Conservation (phyloP, 2,329 filamentous ascomycete species). For the Byssothecium circinans region DNA sequence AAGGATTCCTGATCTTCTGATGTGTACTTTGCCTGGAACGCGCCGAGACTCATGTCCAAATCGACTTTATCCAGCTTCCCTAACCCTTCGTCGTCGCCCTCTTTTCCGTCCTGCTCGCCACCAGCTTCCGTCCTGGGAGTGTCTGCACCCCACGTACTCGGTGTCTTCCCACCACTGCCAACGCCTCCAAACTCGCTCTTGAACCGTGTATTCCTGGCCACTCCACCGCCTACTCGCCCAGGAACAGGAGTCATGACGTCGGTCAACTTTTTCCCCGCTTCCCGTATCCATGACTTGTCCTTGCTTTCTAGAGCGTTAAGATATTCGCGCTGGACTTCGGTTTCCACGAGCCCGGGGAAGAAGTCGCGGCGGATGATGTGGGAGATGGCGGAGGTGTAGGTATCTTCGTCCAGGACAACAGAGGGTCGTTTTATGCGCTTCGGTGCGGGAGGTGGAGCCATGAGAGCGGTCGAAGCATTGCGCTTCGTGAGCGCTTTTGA, state of each 20-base stretch:
- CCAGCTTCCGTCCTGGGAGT: slow-evolving; percentile 18
- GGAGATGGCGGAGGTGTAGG: slow-evolving; percentile 85
- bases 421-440: slow-evolving; percentile 92
- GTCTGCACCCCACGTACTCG: slow-evolving; percentile 65
- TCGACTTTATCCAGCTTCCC: slow-evolving; percentile 60
- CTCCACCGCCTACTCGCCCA: slow-evolving; percentile 44
- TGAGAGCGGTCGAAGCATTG: slow-evolving; percentile 67
- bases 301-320: slow-evolving; percentile 86
- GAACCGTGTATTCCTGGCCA: slow-evolving; percentile 31
- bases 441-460: slow-evolving; percentile 81
- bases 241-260: slow-evolving; percentile 82
- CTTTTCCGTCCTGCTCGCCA: slow-evolving; percentile 22
- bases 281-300: slow-evolving; percentile 82
- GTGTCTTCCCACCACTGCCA: slow-evolving; percentile 56
- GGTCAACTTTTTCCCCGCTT: slow-evolving; percentile 63
- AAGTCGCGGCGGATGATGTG: slow-evolving; percentile 96
- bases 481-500: slow-evolving; percentile 69
- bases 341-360: slow-evolving; percentile 87
- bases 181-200: slow-evolving; percentile 9
- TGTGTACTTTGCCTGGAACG: slow-evolving; percentile 91
- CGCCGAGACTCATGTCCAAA: slow-evolving; percentile 75
- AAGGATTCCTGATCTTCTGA: slow-evolving; percentile 98
- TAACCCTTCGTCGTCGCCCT: slow-evolving; percentile 27
- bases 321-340: slow-evolving; percentile 87
- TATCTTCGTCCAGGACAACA: slow-evolving; percentile 88